Base-by-base conservation (phyloP, 257 asterid genomes). In the Craterostigma plantagineum region DNA sequence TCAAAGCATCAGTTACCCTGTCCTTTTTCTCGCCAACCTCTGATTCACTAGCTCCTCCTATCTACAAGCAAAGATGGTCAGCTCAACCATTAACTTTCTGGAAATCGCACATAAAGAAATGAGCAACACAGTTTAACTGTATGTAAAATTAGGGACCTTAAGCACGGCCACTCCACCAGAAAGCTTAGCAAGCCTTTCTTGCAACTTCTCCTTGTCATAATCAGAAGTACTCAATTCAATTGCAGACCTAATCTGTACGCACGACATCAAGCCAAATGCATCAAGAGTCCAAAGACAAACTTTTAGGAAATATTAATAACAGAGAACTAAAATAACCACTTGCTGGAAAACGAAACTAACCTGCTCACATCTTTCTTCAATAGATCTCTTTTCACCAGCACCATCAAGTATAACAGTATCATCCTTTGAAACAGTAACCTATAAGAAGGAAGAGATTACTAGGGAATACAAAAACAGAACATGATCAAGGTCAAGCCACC, bases 91-190 rank as follows among this genome's bases (percentile, higher is more conserved):
- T n/a, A 23, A 23, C 4, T 23, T 3, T n/a, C n/a, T n/a, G n/a
- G n/a, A n/a, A n/a, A n/a, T n/a, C n/a, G n/a, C n/a, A n/a, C n/a
- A n/a, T n/a, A n/a, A n/a, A n/a, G n/a, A n/a, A n/a, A n/a, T n/a
- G n/a, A n/a, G n/a, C 1, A 18, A 8, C 7, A 43, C 10, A 15
- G 9, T 40, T 40, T 1, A 40, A 16, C 13, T 15, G 37, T 9
- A 23, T 14, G 33, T 10, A 8, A 3, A 43, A 43, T 40, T 34
- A 37, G 63, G 18, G 5, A 81, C 98, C 95, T 87, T 87, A 9
- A 82, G 72, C 36, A 87, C 95, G 37, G 93, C 98, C 9, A 82
- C 98, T 37, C 98, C 98, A 41, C 98, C 98, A 45, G 98, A 87
- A 47, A 82, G 80, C 58, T 82, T 87, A 6, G 98, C 93, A 7